Evolutionary conservation across 257 asterid genomes (phyloP).

Genomic region (Capsicum rhomboideum): DNA sequence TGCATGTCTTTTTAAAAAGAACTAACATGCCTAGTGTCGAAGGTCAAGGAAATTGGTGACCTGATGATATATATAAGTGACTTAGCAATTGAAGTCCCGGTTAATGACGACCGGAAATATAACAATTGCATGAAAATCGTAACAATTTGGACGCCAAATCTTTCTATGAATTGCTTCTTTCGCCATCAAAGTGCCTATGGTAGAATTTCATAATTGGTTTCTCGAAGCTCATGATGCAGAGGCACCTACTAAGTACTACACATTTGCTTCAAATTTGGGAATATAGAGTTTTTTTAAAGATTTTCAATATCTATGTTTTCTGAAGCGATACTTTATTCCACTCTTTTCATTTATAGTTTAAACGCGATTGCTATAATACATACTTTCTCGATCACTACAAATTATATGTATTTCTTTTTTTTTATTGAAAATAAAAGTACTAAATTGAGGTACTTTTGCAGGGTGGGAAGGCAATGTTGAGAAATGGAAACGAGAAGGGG

Average conservation of each 20-base stretch:
- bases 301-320: background rate
- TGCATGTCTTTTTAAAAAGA: too few species aligned
- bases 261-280: background rate
- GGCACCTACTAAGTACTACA: background rate
- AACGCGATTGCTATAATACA: background rate
- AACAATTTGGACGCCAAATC: background rate
- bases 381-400: background rate
- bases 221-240: background rate
- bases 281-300: background rate
- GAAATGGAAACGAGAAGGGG: constrained; percentile 22
- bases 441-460: background rate
- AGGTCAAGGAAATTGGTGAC: background rate
- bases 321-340: background rate
- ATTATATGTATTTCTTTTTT: background rate
- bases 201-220: background rate
- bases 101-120: too few species aligned
- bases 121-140: background rate
- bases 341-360: background rate
- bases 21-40: too few species aligned
- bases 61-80: background rate
- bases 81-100: background rate
- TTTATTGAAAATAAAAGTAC: background rate
- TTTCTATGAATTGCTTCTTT: background rate
- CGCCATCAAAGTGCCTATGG: background rate
- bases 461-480: constrained; percentile 37